Percentiles rank a stretch among this genome's conserved stretches.
phyloP scores from a whole-genome alignment of 805 yeast species.

The Starmerella kuoi region DNA sequence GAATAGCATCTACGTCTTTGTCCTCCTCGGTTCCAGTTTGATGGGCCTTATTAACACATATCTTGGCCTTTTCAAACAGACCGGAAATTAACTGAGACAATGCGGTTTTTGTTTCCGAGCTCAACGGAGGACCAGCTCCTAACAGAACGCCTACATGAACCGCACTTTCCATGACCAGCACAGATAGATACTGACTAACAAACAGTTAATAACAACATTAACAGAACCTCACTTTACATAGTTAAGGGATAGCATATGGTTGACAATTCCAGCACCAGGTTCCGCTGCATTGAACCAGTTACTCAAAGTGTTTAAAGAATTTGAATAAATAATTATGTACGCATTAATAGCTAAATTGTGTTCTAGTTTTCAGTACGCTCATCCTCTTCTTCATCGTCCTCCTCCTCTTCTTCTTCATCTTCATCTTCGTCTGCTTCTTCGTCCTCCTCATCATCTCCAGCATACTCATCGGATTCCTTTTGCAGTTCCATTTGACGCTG shows the following conservation, averaged over 20 bases:
- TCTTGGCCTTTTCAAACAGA: neutral
- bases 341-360: too few species aligned
- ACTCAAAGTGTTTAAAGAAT: too few species aligned
- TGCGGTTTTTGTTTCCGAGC: neutral
- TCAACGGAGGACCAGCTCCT: conserved; percentile 12
- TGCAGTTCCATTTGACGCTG: conserved; percentile 33
- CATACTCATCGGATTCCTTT: conserved; percentile 20
- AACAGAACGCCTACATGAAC: conserved; percentile 10
- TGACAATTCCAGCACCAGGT: too few species aligned
- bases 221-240: too few species aligned
- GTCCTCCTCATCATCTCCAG: conserved; percentile 30
- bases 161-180: too few species aligned
- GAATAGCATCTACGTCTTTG: neutral
- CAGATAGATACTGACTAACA: too few species aligned
- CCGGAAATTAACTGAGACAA: neutral
- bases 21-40: neutral
- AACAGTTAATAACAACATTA: too few species aligned
- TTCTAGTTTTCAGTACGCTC: too few species aligned
- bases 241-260: too few species aligned
- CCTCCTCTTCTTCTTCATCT: conserved; percentile 5
- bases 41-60: neutral
- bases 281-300: too few species aligned
- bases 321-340: too few species aligned
- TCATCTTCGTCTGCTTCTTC: conserved; percentile 29
- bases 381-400: too few species aligned